These are phyloP conservation scores for Sugiyamaella mastotermitis DNA, from an alignment of 805 yeast species.

Conservation along the genomic window DNA sequence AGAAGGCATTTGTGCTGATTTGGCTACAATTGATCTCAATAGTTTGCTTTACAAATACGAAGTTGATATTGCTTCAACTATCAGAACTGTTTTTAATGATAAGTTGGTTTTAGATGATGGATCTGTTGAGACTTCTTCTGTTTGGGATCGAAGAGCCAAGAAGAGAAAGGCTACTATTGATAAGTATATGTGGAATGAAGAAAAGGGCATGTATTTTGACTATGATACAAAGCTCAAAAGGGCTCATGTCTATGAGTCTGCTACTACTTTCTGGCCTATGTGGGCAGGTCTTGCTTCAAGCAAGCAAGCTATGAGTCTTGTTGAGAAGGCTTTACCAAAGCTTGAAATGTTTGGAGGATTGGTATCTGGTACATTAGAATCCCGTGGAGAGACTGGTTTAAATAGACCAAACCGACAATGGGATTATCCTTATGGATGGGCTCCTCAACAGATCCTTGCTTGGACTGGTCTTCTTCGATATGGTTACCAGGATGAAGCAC, in stretches of 20 bases:
- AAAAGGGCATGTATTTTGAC: conserved; percentile 73
- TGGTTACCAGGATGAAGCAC: conserved; percentile 57
- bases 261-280: conserved; percentile 87
- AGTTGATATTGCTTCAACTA: conserved; percentile 64
- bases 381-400: conserved; percentile 65
- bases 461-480: conserved; percentile 82
- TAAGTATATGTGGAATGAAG: conserved; percentile 78
- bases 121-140: conserved; percentile 38
- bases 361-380: conserved; percentile 71
- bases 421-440: conserved; percentile 99
- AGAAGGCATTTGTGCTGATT: conserved; percentile 81
- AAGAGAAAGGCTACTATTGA: conserved; percentile 50
- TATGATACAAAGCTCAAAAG: conserved; percentile 56
- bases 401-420: conserved; percentile 88
- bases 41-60: conserved; percentile 86
- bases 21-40: conserved; percentile 88
- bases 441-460: conserved; percentile 92
- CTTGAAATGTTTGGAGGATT: conserved; percentile 87
- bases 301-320: conserved; percentile 63
- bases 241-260: conserved; percentile 70
- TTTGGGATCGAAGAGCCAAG: conserved; percentile 61
- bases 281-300: conserved; percentile 71
- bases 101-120: conserved; percentile 36
- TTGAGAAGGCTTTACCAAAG: conserved; percentile 51
- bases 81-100: conserved; percentile 52